Evolutionary conservation across 768 basidiomycete species (phyloP).

Genomic region (Calocera cornea): DNA sequence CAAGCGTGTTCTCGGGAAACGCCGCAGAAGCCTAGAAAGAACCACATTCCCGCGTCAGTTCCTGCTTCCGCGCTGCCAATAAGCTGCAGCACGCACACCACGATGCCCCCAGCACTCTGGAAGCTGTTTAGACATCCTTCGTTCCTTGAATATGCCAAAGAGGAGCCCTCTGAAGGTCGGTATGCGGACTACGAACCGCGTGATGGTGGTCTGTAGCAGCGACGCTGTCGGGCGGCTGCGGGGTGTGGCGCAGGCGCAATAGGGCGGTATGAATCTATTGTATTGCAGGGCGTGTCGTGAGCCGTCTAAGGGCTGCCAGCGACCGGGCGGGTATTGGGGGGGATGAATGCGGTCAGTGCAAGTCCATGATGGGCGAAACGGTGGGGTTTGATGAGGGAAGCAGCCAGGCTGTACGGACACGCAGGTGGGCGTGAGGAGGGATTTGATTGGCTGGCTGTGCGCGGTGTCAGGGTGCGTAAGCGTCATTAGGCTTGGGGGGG

Average conservation of each 20-base stretch:
- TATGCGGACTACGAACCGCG: neutral
- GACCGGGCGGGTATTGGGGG: neutral
- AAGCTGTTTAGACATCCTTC: constrained; percentile 8
- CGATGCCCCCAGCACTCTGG: constrained; percentile 74
- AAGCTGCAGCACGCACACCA: constrained; percentile 33
- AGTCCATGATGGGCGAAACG: neutral
- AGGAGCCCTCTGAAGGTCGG: neutral
- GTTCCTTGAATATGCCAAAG: neutral
- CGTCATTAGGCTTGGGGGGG: neutral
- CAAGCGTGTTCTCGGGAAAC: constrained; percentile 88
- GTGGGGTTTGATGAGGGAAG: neutral
- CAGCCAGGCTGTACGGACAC: neutral
- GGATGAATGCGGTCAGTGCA: neutral
- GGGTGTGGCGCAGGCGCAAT: neutral
- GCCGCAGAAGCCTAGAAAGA: constrained; percentile 58
- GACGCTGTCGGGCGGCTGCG: too few species aligned
- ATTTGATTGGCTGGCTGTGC: neutral
- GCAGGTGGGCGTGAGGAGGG: neutral
- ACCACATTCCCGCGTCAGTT: neutral
- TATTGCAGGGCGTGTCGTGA: too few species aligned
- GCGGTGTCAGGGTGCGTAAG: neutral
- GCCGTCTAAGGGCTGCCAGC: constrained; percentile 4
- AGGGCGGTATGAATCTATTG: neutral
- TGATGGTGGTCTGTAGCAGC: neutral
- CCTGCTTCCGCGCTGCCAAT: constrained; percentile 2